Percentiles rank a stretch among this genome's conserved stretches.
Evolutionary conservation across 163 green algal genomes (phyloP).

Genomic region (Scenedesmus sp.): DNA sequence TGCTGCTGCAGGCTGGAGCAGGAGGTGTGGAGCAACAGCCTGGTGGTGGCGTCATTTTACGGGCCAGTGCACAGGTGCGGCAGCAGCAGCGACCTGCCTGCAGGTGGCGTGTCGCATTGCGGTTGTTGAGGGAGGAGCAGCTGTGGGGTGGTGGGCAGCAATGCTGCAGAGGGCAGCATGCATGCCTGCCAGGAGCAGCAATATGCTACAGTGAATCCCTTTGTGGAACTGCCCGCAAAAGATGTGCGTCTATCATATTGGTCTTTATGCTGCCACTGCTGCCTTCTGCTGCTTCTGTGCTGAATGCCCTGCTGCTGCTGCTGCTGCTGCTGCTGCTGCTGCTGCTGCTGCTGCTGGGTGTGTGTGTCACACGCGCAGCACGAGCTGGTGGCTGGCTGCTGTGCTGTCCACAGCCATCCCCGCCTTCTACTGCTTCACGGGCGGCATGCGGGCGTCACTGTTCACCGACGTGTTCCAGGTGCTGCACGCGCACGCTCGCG

Average conservation of each 20-base stretch:
- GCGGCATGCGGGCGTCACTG: slow-evolving; percentile 50
- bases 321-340: neutral
- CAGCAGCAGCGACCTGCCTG: neutral
- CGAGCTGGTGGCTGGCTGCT: slow-evolving; percentile 42
- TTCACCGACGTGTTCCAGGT: slow-evolving; percentile 54
- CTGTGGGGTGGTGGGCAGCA: neutral
- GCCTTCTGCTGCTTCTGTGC: neutral
- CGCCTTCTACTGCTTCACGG: slow-evolving; percentile 51
- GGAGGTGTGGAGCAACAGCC: slow-evolving; percentile 54
- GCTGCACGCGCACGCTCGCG: neutral
- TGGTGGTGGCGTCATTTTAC: slow-evolving; percentile 52
- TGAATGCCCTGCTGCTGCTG: neutral
- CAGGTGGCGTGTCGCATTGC: no score
- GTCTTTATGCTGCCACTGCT: neutral
- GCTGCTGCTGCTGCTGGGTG: no score
- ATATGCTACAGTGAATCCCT: no score
- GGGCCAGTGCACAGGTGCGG: slow-evolving; percentile 31
- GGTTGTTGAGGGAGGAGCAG: no score
- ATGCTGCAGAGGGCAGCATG: neutral
- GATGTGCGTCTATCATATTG: no score
- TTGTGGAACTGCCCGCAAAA: no score
- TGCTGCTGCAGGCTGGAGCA: slow-evolving; percentile 51
- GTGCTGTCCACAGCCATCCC: slow-evolving; percentile 53
- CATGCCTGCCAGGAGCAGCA: neutral
- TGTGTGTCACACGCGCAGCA: neutral